Base-by-base conservation (phyloP, 2,329 filamentous ascomycete species). In the Tympanopsis confertula region DNA sequence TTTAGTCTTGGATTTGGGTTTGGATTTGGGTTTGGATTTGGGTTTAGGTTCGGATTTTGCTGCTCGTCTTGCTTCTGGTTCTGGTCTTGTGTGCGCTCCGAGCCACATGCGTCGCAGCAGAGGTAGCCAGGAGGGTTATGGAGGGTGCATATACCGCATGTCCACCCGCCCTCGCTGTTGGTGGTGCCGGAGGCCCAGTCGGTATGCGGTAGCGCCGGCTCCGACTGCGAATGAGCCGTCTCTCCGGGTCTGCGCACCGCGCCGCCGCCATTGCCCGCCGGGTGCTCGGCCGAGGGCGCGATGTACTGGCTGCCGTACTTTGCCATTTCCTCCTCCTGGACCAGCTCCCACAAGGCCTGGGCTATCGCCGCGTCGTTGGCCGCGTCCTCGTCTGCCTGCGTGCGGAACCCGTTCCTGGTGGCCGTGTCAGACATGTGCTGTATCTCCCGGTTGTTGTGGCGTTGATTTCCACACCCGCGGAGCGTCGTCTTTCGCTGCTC, bases 351-450 rank as follows among this genome's bases (percentile, higher is more conserved):
- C 20, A 93, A 65, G 0, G 87, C 87, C 50, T 88, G 78, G 38
- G 86, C 78, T 42, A 94, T 94, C 4, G 88, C 88, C 18, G 74
- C 69, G 39, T 94, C 86, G 48, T 94, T 93, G 3, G 86, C 88
- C 47, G 87, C 81, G 39, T 94, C 86, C 54, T 93, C 84, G 46
- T 93, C 86, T 0, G 86, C 86, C 50, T 84, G 74, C 0, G 87
- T 95, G 42, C 71, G 74, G 62, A 93, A 89, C 0, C 86, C 85
- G 45, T 82, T 82, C 40, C 66, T 67, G 4, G 75, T 76, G 26
- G 80, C 82, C 41, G 63, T 63, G 38, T 84, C 72, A 13, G 65
- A 67, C 26, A 84, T 71, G 35, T 78, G 70, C 3, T 69, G 69
- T 15, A 88, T 74, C 50, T 80, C 73, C n/a, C 67, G 62, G 35